Conservation (phyloP, 164 flowering plant genomes). For the Saururus chinensis region DNA sequence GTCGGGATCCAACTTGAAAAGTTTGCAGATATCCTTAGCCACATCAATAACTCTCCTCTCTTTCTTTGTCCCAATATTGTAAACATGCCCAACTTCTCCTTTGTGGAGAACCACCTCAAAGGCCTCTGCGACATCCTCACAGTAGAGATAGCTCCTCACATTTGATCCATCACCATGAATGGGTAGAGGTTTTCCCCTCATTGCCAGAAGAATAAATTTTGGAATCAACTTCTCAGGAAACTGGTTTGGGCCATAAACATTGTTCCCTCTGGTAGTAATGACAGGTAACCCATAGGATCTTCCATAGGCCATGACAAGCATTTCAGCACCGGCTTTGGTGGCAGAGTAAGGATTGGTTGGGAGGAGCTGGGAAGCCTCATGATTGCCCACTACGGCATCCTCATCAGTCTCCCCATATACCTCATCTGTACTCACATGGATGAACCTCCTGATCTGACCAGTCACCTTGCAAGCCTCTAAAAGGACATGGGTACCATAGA, state of each 20-base stretch:
- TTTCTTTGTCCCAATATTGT: conserved; percentile 67
- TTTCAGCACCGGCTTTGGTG: conserved; percentile 77
- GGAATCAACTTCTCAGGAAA: conserved; percentile 74
- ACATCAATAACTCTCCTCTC: conserved; percentile 74
- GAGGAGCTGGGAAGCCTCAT: conserved; percentile 70
- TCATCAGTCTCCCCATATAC: conserved; percentile 81
- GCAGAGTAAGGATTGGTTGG: conserved; percentile 82
- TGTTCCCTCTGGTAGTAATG: conserved; percentile 70
- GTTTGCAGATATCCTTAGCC: conserved; percentile 60
- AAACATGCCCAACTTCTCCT: conserved; percentile 79
- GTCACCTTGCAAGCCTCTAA: conserved; percentile 78
- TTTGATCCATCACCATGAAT: conserved; percentile 77
- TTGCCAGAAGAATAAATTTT: conserved; percentile 65
- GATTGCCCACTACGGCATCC: conserved; percentile 72
- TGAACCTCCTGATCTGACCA: conserved; percentile 66
- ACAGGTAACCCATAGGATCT: conserved; percentile 68
- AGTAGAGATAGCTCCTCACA: conserved; percentile 60
- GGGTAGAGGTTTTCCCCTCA: conserved; percentile 56
- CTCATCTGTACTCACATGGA: conserved; percentile 76
- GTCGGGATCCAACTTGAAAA: conserved; percentile 47
- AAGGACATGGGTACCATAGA: conserved; percentile 75
- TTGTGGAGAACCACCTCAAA: conserved; percentile 66
- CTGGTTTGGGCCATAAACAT: conserved; percentile 75
- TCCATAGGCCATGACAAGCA: conserved; percentile 86
- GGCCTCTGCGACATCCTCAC: conserved; percentile 83